phyloP scores from a whole-genome alignment of 176 grass and related monocot genomes.

The Bonia amplexicaulis region DNA sequence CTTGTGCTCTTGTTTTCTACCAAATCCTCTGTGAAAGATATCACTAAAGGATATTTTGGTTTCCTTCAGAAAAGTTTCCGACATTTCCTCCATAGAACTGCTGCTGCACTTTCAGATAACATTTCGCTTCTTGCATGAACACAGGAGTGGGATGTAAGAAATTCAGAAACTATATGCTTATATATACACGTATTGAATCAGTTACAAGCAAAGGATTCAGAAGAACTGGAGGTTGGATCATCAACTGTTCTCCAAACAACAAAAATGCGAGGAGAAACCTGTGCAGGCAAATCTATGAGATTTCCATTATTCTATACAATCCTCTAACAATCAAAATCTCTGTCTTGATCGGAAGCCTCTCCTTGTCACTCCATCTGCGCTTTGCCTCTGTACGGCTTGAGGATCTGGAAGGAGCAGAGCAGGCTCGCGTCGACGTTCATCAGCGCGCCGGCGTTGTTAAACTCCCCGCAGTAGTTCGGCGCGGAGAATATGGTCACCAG shows the following conservation, averaged over 20 bases:
- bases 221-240: not conserved
- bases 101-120: not conserved
- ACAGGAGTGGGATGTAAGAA: not conserved
- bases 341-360: not conserved
- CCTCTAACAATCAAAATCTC: conserved; percentile 4
- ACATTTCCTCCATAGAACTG: not conserved
- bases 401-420: conserved; percentile 62
- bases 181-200: conserved; percentile 32
- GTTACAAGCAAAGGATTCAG: conserved; percentile 31
- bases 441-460: conserved; percentile 55
- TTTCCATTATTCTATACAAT: not conserved
- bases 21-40: not conserved
- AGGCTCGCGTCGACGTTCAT: conserved; percentile 55
- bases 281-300: not conserved
- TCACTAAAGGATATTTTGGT: not conserved
- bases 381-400: conserved; percentile 49
- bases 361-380: conserved; percentile 15
- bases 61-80: not conserved
- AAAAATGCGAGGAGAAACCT: not conserved
- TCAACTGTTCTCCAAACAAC: not conserved
- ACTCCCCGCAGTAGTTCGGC: conserved; percentile 63
- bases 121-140: not conserved
- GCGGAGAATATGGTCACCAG: conserved; percentile 62
- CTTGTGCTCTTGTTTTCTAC: not conserved
- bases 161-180: conserved; percentile 17